These are phyloP conservation scores for Dillenia turbinata DNA, from an alignment of 164 flowering plant species.

Conservation along the genomic window DNA sequence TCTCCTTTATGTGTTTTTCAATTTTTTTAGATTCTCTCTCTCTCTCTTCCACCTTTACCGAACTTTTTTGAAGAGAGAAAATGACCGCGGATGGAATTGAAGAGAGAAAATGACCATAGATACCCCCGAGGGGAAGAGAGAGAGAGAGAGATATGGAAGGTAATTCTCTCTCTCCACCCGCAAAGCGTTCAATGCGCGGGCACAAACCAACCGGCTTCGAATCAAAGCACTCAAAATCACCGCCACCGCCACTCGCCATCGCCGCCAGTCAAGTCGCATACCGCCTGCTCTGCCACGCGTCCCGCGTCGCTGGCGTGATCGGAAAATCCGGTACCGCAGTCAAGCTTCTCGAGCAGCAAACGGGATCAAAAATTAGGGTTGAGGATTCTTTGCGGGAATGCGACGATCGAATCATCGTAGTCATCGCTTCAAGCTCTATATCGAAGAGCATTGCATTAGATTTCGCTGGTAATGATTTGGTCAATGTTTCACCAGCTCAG, in stretches of 20 bases:
- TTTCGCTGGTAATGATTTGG: constrained; percentile 1
- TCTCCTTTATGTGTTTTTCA: too few relatives aligned
- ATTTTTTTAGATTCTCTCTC: not conserved
- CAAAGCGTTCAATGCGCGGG: constrained; percentile 32
- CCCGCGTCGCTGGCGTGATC: constrained; percentile 71
- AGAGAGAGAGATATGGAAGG: constrained; percentile 30
- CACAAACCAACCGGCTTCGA: constrained; percentile 21
- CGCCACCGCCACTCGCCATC: constrained; percentile 29
- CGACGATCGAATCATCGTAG: constrained; percentile 49
- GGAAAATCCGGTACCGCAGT: constrained; percentile 72
- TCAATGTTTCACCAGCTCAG: constrained; percentile 48
- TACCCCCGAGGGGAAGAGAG: too few relatives aligned
- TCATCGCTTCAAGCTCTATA: constrained; percentile 25
- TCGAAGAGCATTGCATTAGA: constrained; percentile 19
- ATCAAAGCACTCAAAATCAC: constrained; percentile 31
- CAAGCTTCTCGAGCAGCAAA: constrained; percentile 52
- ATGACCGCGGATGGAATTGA: too few relatives aligned
- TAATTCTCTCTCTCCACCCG: constrained; percentile 26
- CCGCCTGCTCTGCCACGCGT: constrained; percentile 67
- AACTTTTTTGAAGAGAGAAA: not conserved
- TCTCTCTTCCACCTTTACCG: not conserved
- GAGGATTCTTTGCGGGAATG: constrained; percentile 44
- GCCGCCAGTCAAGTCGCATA: constrained; percentile 48
- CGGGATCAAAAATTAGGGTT: constrained; percentile 62
- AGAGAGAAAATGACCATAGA: too few relatives aligned